Conservation (phyloP, 805 yeast genomes). For the Komagataella mondaviorum region DNA sequence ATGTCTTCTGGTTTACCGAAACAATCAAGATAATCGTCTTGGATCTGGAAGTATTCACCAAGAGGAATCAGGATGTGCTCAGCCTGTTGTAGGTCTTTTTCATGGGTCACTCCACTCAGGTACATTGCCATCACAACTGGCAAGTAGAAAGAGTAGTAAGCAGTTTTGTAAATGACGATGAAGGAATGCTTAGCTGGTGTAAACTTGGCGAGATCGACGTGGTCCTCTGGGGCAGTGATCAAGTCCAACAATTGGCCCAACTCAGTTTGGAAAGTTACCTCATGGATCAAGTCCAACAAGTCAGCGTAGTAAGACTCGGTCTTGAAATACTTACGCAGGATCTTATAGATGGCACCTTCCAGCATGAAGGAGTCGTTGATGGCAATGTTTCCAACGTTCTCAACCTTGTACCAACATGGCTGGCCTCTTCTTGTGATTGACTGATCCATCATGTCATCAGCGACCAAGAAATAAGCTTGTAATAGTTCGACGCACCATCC, state of each 20-base stretch:
- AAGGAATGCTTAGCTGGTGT: conserved; percentile 84
- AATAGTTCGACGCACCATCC: conserved; percentile 94
- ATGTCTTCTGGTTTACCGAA: conserved; percentile 95
- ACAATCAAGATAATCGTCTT: conserved; percentile 94
- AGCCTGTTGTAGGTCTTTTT: conserved; percentile 75
- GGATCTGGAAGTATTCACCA: conserved; percentile 98
- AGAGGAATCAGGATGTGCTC: conserved; percentile 79
- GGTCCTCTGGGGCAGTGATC: conserved; percentile 94
- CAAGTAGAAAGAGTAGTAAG: conserved; percentile 91
- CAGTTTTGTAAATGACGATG: conserved; percentile 93
- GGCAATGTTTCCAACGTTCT: conserved; percentile 81
- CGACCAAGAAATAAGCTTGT: conserved; percentile 93
- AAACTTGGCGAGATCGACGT: conserved; percentile 79
- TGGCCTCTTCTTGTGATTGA: conserved; percentile 97
- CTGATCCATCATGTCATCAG: conserved; percentile 97
- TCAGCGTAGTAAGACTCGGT: conserved; percentile 76
- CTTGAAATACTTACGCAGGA: conserved; percentile 82
- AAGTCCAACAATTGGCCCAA: conserved; percentile 92
- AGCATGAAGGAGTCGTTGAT: conserved; percentile 96
- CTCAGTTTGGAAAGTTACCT: conserved; percentile 94
- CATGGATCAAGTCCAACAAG: conserved; percentile 87
- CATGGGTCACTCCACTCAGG: conserved; percentile 68
- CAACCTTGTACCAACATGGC: conserved; percentile 89
- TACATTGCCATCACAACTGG: conserved; percentile 97
- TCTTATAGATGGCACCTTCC: conserved; percentile 84